A percentile compares a stretch with the other conserved stretches of the same genome.
phyloP scores from a whole-genome alignment of 73 alveolate species.

The Uronychia setigera region DNA sequence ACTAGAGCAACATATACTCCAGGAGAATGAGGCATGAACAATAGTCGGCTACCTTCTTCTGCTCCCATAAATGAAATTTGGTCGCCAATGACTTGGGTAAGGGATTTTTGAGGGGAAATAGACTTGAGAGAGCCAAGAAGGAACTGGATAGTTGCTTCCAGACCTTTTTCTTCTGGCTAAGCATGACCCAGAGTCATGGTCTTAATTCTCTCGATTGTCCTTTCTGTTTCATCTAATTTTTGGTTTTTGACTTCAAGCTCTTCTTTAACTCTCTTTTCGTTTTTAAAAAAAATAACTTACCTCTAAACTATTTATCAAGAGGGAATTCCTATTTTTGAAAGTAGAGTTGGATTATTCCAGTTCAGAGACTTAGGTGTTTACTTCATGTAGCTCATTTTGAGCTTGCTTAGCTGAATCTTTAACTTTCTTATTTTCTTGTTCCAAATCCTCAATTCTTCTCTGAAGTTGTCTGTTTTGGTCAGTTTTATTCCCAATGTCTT shows the following conservation, averaged over 20 bases:
- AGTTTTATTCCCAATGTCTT: neutral
- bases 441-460: neutral
- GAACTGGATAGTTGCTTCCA: neutral
- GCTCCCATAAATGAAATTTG: conserved; percentile 35
- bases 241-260: neutral
- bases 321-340: neutral
- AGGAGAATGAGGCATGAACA: conserved; percentile 56
- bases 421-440: neutral
- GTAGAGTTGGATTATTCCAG: neutral
- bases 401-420: neutral
- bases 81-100: neutral
- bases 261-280: conserved; percentile 19
- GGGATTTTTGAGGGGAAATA: neutral
- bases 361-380: neutral
- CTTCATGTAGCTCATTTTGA: neutral
- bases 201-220: conserved; percentile 12
- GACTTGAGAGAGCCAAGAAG: neutral
- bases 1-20: conserved; percentile 48
- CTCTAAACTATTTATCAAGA: neutral
- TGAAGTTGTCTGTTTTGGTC: neutral
- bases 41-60: conserved; percentile 27
- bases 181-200: neutral
- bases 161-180: neutral
- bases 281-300: neutral
- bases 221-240: conserved; percentile 10